Evolutionary conservation across 73 alveolate species (phyloP), one percentile per base, ranked within the genome.

Genomic region (Symbiodinium pilosum): DNA sequence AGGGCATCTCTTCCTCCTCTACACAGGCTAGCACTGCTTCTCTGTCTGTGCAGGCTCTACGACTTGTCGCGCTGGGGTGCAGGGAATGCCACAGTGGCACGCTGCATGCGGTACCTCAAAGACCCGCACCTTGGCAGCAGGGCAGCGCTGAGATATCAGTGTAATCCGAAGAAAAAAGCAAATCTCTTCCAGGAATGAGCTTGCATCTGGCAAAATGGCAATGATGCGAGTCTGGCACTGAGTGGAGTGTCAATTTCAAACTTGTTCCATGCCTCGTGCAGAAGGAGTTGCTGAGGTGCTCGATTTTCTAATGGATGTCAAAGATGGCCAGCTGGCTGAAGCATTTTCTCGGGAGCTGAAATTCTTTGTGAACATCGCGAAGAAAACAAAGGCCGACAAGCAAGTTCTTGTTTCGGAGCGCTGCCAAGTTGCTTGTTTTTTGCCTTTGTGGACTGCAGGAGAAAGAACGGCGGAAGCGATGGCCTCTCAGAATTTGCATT

Each of bases 61-160:
- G 97, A 91, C 40, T 30, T 91, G 75, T 85, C 97, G 18, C 97
- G 97, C n/a, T 86, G 88, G n/a, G 97, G 77, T 12, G 97, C 97
- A 1, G 97, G 97, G n/a, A 69, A 39, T 8, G 97, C 77, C 42
- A 71, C 87, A 7, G 16, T 91, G 87, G 43, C 81, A 75, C 97
- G 88, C 28, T 41, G 73, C 56, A 21, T 91, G 54, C 97, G 97
- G 6, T 56, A 43, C 51, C 47, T 91, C 56, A 91, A 91, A 69
- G 97, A 91, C 43, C 97, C 77, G 97, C 20, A 9, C 81, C 88
- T 42, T 14, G 77, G 96, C 71, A 51, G 16, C 34, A 30, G 77
- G n/a, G n/a, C n/a, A n/a, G n/a, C n/a, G n/a, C n/a, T n/a, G n/a
- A n/a, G n/a, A n/a, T n/a, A n/a, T n/a, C n/a, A n/a, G n/a, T n/a